Conservation (phyloP, 2,329 filamentous ascomycete species). For the Hymenoscyphus albidus region DNA sequence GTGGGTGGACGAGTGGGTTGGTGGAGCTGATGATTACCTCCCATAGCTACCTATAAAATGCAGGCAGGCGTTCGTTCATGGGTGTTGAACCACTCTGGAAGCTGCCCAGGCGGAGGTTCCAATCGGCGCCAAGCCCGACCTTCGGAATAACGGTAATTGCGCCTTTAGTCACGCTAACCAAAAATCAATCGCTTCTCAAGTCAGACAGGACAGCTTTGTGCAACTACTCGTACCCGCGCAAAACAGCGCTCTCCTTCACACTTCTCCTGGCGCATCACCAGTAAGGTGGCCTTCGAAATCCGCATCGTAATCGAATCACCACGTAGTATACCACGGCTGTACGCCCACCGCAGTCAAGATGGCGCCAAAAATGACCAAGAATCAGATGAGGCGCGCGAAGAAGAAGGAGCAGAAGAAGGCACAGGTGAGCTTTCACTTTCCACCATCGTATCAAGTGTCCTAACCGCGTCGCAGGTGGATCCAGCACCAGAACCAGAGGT, state of each 20-base stretch:
- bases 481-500: slow-evolving; percentile 30
- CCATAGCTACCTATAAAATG: too few species aligned
- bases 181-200: neutral
- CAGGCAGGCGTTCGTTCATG: too few species aligned
- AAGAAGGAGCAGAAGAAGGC: slow-evolving; percentile 87
- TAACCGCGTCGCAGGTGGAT: slow-evolving; percentile 32
- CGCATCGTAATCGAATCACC: neutral
- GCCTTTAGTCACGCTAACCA: too few species aligned
- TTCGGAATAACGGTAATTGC: too few species aligned
- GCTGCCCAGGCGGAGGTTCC: too few species aligned
- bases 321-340: neutral
- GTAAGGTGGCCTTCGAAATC: neutral
- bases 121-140: too few species aligned
- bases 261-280: neutral
- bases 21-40: too few species aligned
- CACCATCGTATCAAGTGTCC: neutral
- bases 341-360: slow-evolving; percentile 43
- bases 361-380: slow-evolving; percentile 82
- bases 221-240: neutral
- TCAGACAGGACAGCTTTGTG: neutral
- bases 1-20: too few species aligned
- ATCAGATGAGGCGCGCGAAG: slow-evolving; percentile 86
- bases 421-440: slow-evolving; percentile 42
- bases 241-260: neutral
- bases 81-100: too few species aligned